Conservation (phyloP, 108 stramenopile genomes). For the Cyclotella distinguenda region DNA sequence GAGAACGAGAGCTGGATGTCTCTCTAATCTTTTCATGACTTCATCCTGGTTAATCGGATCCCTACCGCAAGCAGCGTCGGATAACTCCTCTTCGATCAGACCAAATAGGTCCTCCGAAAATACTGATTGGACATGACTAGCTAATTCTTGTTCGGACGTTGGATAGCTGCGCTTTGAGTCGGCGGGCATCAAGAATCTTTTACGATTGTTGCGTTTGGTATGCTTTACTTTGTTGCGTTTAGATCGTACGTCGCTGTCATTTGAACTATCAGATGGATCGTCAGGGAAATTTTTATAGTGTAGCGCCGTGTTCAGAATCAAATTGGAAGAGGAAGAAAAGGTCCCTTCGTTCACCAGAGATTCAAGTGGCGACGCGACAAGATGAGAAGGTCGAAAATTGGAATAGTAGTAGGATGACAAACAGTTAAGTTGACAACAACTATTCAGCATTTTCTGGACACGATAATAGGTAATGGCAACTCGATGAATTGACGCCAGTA, state of each 20-base stretch:
- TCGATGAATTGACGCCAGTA: too few relatives aligned
- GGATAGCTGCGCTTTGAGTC: not conserved
- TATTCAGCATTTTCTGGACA: too few relatives aligned
- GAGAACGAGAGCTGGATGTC: constrained; percentile 72
- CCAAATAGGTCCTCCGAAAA: constrained; percentile 20
- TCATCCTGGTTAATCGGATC: not conserved
- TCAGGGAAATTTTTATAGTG: constrained; percentile 16
- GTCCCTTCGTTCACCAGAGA: not conserved
- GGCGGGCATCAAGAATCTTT: not conserved
- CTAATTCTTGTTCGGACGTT: constrained; percentile 12
- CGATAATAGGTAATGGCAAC: too few relatives aligned
- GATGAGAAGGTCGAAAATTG: too few relatives aligned
- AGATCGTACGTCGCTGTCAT: not conserved
- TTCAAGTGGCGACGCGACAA: too few relatives aligned
- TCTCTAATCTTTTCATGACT: constrained; percentile 43
- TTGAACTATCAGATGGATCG: not conserved
- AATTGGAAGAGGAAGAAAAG: not conserved
- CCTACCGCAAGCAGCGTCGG: not conserved
- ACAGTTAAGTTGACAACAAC: too few relatives aligned
- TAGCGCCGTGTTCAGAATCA: not conserved
- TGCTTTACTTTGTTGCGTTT: constrained; percentile 9
- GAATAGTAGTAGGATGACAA: too few relatives aligned
- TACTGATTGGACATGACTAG: constrained; percentile 28
- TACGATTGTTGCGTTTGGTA: constrained; percentile 3
- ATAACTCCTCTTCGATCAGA: constrained; percentile 7